phyloP scores from a whole-genome alignment of 129 eudicot species.

The Oenanthe sinensis region DNA sequence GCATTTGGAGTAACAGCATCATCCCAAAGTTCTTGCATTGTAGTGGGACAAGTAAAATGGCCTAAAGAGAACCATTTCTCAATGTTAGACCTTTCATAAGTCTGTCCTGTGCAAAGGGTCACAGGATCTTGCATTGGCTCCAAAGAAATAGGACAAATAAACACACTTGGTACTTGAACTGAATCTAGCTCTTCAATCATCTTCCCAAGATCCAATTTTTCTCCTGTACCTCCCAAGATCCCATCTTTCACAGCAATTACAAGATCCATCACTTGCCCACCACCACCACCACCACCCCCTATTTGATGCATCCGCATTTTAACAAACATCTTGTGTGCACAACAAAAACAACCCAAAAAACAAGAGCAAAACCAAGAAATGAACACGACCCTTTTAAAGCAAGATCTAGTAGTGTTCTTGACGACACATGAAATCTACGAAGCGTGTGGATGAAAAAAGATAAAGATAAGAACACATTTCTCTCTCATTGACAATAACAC shows the following conservation, averaged over 20 bases:
- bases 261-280: conserved; percentile 50
- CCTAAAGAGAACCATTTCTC: conserved; percentile 61
- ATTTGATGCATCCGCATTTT: conserved; percentile 50
- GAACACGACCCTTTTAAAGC: not conserved
- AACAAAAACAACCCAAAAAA: not conserved
- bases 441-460: not conserved
- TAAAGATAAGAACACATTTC: not conserved
- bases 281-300: conserved; percentile 22
- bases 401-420: not conserved
- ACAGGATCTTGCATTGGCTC: conserved; percentile 80
- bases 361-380: not conserved
- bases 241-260: conserved; percentile 56
- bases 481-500: no score
- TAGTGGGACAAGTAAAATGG: conserved; percentile 73
- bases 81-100: conserved; percentile 56
- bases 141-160: conserved; percentile 67
- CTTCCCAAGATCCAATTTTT: conserved; percentile 50
- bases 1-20: conserved; percentile 55
- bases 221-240: conserved; percentile 28
- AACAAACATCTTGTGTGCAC: not conserved
- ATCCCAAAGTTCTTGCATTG: conserved; percentile 79
- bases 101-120: conserved; percentile 75
- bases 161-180: conserved; percentile 45
- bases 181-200: conserved; percentile 54
- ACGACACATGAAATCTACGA: not conserved